phyloP scores from a whole-genome alignment of 164 flowering plant species.

The Kalanchoe fedtschenkoi region DNA sequence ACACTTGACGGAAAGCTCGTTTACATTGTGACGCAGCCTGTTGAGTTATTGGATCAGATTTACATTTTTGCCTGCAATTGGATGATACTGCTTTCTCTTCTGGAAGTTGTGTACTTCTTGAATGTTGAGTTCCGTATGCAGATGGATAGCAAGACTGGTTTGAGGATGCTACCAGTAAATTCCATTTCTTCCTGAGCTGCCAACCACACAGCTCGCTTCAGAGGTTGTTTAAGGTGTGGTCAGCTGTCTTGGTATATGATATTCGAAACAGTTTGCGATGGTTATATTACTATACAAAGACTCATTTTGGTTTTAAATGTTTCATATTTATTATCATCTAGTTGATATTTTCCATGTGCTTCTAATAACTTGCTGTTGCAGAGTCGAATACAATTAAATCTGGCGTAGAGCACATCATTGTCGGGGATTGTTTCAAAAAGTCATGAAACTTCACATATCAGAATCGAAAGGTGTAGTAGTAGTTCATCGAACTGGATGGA shows the following conservation, averaged over 20 bases:
- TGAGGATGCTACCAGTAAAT: too few relatives aligned
- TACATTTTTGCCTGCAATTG: too few relatives aligned
- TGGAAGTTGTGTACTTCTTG: too few relatives aligned
- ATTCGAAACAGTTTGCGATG: background rate
- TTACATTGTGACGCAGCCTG: too few relatives aligned
- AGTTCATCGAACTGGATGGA: conserved; percentile 28
- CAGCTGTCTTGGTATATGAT: background rate
- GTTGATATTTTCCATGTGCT: background rate
- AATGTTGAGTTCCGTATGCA: too few relatives aligned
- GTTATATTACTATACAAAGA: background rate
- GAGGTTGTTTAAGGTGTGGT: background rate
- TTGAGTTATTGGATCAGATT: too few relatives aligned
- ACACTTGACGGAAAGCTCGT: too few relatives aligned
- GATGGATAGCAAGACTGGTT: too few relatives aligned
- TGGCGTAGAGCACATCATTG: background rate
- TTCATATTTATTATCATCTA: background rate
- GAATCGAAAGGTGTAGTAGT: background rate
- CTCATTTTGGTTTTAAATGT: background rate
- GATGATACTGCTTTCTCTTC: too few relatives aligned
- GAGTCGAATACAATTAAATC: background rate
- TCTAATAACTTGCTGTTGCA: background rate
- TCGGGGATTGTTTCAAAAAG: background rate
- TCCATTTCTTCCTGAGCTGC: background rate
- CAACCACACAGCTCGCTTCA: background rate
- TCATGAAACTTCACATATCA: background rate